A percentile compares a stretch with the other conserved stretches of the same genome.
Conservation (phyloP, 208 protist genomes). For the Zelonia costaricensis region DNA sequence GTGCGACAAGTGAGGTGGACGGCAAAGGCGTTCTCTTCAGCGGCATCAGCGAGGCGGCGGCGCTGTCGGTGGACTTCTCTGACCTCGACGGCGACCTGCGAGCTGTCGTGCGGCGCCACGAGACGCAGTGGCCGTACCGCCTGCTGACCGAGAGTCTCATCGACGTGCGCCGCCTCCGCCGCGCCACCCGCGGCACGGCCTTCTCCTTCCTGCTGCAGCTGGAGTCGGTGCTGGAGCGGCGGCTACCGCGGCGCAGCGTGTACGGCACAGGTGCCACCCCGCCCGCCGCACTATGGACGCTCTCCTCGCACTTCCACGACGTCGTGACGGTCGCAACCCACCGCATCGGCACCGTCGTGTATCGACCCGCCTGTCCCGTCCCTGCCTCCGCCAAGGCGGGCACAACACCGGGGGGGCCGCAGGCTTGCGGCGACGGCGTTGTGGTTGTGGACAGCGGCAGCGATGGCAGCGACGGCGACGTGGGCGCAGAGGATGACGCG, state of each 20-base stretch:
- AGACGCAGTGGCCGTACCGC: constrained; percentile 57
- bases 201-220: constrained; percentile 69
- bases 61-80: constrained; percentile 31
- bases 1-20: constrained; percentile 19
- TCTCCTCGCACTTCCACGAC: constrained; percentile 72
- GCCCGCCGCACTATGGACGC: constrained; percentile 77
- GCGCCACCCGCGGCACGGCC: constrained; percentile 34
- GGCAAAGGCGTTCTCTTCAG: constrained; percentile 41
- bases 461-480: constrained; percentile 22
- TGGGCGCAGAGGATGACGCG: background rate
- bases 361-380: background rate
- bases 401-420: background rate
- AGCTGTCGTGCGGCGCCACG: constrained; percentile 43
- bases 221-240: constrained; percentile 41
- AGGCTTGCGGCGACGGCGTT: no score
- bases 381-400: background rate
- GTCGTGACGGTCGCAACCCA: constrained; percentile 76
- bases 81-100: constrained; percentile 75
- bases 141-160: constrained; percentile 69
- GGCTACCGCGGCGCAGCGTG: constrained; percentile 31
- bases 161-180: constrained; percentile 75
- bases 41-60: constrained; percentile 35
- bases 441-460: constrained; percentile 38
- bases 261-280: constrained; percentile 22
- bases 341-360: constrained; percentile 55